Evolutionary conservation across 306 rosid genomes (phyloP), one percentile per base, ranked within the genome.

Genomic region (Cotoneaster glaucophyllus): DNA sequence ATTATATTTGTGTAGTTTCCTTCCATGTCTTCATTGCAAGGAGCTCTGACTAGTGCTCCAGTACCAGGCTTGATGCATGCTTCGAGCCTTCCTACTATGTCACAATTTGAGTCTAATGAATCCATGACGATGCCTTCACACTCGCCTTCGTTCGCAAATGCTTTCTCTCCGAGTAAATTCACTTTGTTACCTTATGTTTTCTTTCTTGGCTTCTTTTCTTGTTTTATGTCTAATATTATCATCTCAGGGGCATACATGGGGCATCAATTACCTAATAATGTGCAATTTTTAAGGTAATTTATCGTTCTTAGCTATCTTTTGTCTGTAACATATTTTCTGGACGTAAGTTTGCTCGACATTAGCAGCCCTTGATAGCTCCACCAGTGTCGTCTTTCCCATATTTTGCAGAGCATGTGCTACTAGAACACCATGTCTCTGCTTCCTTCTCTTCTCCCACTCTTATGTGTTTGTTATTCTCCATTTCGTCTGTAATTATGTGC

Each of bases 241-340:
- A 37, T 85, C 67, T 80, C 88, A 95, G 97, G 89, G 77, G 24
- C 75, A 11, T 75, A 74, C 82, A 77, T 53, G 77, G 92, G 85
- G 74, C 82, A 77, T 58, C 93, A 81, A 76, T 80, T 70, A 74
- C 82, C 79, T 32, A 64, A 70, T n/a, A 63, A 83, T 44, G 25
- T 48, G 82, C 86, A 72, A 43, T 44, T 65, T 67, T 25, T 77
- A 19, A 85, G 95, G 97, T 95, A 87, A 67, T 0, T 32, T 67
- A 58, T 22, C 70, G 65, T 75, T 79, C 66, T 71, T 58, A 18
- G 25, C 64, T 79, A 63, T 52, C 37, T 48, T 31, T 57, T 64
- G 64, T 45, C 71, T 72, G 74, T 2, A 19, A 58, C 25, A 52
- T 3, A 63, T 13, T 62, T 25, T 50, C 54, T 48, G 21, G 54